Percentiles rank a stretch among this genome's conserved stretches.
Evolutionary conservation across 208 protist genomes (phyloP).

Genomic region (Trypanosoma theileri): DNA sequence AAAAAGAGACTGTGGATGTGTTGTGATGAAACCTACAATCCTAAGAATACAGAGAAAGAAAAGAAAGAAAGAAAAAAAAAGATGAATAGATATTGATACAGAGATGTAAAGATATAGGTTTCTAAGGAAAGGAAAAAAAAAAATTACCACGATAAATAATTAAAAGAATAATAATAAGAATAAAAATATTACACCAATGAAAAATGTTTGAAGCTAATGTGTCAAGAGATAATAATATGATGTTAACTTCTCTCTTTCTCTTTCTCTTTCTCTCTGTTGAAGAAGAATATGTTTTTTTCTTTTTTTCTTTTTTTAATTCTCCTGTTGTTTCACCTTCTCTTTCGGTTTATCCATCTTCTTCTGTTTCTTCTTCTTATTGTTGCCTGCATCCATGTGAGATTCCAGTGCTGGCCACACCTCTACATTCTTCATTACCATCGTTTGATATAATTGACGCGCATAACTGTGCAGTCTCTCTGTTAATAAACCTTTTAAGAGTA

Average conservation of each 20-base stretch:
- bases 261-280: not conserved
- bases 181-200: too few relatives aligned
- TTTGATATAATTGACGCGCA: slow-evolving; percentile 66
- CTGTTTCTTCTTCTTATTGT: not conserved
- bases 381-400: slow-evolving; percentile 32
- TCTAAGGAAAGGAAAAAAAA: too few relatives aligned
- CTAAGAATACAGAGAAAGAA: slow-evolving; percentile 8
- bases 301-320: not conserved
- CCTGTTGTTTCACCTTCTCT: not conserved
- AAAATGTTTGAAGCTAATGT: too few relatives aligned
- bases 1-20: not conserved
- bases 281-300: not conserved
- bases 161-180: too few relatives aligned
- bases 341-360: not conserved
- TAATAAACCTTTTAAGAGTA: slow-evolving; percentile 82
- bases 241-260: not conserved
- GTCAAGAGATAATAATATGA: too few relatives aligned
- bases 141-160: too few relatives aligned
- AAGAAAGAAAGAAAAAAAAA: slow-evolving; percentile 9
- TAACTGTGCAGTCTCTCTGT: slow-evolving; percentile 63
- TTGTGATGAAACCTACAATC: too few relatives aligned
- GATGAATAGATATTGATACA: slow-evolving; percentile 3
- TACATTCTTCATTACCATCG: slow-evolving; percentile 72
- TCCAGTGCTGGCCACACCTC: slow-evolving; percentile 78
- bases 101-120: not conserved